Base-by-base conservation (phyloP, 2,329 filamentous ascomycete genomes). In the Alternaria tenuissima region DNA sequence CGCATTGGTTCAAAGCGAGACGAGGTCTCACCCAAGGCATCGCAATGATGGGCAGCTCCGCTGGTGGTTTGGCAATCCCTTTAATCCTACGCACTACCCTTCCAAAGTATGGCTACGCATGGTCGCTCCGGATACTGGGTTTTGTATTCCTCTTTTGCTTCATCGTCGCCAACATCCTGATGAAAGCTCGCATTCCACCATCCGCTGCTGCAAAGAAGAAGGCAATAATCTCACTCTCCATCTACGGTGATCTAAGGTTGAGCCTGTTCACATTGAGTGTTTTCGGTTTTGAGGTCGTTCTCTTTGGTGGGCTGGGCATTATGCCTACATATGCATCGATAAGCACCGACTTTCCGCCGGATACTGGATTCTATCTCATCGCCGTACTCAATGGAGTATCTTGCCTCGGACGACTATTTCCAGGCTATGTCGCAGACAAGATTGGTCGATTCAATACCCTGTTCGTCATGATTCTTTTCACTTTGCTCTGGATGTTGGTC, bases 401-500 rank as follows among this genome's bases (percentile, higher is more conserved):
- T 3, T 76, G 78, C 46, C 66, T 81, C 12, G 80, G 80, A 14
- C 75, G 80, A 4, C 67, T 81, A 9, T 55, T 81, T 3, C 78
- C 79, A 0, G 79, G 78, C 1, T 75, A 80, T 32, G 62, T 77
- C 7, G 78, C 79, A 3, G 80, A 81, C 57, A 75, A 76, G 34
- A 75, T 78, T 38, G 80, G 80, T 6, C 68, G 73, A 3, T 80
- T 81, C 72, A 81, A 82, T 58, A 76, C 78, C 5, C 67, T 81
- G 8, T 65, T 77, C n/a, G 57, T 75, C 22, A 77, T 79, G 64
- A 72, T 74, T 9, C 44, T 78, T 7, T 71, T 76, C 36, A 77
- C 75, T 0, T 66, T 76, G 11, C 38, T 81, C 4, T 72, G 78
- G 39, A 76, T 76, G 55, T 72, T 81, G 20, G 69, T 62, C 26